phyloP scores from a whole-genome alignment of 441 rosid species.

The Populus hybrid region DNA sequence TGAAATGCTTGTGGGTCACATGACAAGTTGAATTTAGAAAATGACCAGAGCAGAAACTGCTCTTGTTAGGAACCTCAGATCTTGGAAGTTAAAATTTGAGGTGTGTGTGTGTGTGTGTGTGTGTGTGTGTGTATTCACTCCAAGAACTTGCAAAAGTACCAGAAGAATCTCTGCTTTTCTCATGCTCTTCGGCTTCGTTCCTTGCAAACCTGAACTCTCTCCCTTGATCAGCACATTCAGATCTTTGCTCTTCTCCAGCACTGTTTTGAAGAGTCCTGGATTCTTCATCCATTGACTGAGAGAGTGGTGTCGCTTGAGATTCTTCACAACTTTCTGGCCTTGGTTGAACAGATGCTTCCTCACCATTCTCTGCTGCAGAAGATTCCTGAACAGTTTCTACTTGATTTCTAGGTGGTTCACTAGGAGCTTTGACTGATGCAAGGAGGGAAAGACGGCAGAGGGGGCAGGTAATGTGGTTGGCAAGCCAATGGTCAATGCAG shows the following conservation, averaged over 20 bases:
- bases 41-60: background rate
- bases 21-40: background rate
- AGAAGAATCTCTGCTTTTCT: slow-evolving; percentile 11
- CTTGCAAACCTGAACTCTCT: slow-evolving; percentile 12
- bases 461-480: slow-evolving; percentile 76
- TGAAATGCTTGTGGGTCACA: background rate
- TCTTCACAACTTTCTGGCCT: slow-evolving; percentile 21
- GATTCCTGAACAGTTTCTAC: slow-evolving; percentile 19
- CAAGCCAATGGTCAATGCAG: slow-evolving; percentile 88
- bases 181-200: slow-evolving; percentile 18
- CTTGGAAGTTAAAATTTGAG: background rate
- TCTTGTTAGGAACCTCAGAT: background rate
- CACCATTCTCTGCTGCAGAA: slow-evolving; percentile 12
- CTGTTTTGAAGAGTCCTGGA: background rate
- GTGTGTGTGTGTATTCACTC: too few species aligned
- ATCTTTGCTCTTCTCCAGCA: slow-evolving; percentile 23
- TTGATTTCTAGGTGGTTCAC: slow-evolving; percentile 27
- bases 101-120: too few species aligned
- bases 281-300: slow-evolving; percentile 25
- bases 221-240: slow-evolving; percentile 13
- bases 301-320: slow-evolving; percentile 9
- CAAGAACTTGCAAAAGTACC: slow-evolving; percentile 20
- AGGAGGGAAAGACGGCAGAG: slow-evolving; percentile 78
- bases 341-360: slow-evolving; percentile 21
- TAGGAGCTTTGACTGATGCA: slow-evolving; percentile 31